These are phyloP conservation scores for Paecilomyces niveus DNA, from an alignment of 2,329 filamentous ascomycete genomes.

Conservation along the genomic window DNA sequence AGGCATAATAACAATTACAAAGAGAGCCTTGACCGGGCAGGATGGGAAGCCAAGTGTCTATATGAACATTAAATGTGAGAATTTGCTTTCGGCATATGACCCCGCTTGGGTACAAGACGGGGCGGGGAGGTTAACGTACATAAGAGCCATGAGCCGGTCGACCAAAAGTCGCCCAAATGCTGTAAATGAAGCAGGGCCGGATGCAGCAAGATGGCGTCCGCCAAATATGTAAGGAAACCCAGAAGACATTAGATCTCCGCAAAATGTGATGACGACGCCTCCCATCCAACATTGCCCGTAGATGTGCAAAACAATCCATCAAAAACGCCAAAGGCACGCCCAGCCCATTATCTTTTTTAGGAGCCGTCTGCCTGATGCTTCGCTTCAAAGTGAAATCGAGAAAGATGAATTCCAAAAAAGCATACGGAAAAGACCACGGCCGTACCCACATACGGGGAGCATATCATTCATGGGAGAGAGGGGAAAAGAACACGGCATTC, in stretches of 20 bases:
- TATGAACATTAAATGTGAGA: conserved; percentile 39
- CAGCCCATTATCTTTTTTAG: conserved; percentile 21
- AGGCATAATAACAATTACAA: conserved; percentile 28
- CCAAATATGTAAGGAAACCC: conserved; percentile 16
- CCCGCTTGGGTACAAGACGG: conserved; percentile 34
- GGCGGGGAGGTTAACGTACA: conserved; percentile 47
- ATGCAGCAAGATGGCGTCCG: conserved; percentile 28
- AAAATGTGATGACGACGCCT: conserved; percentile 26
- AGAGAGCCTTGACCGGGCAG: conserved; percentile 17
- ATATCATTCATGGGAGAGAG: conserved; percentile 20
- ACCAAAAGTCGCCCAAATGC: conserved; percentile 25
- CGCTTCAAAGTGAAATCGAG: conserved; percentile 16
- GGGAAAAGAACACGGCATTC: conserved; percentile 15
- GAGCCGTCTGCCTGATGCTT: conserved; percentile 29
- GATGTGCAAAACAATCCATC: conserved; percentile 17
- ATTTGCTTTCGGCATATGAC: conserved; percentile 38
- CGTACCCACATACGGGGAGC: conserved; percentile 16
- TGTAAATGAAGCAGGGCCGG: conserved; percentile 30
- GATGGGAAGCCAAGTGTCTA: conserved; percentile 28
- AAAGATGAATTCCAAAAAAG: conserved; percentile 17
- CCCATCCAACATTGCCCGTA: conserved; percentile 15
- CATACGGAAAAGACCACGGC: conserved; percentile 16
- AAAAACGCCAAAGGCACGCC: conserved; percentile 30
- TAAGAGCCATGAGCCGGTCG: conserved; percentile 32
- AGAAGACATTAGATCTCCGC: conserved; percentile 28